phyloP scores from a whole-genome alignment of 345 rosid genomes.

The Zanthoxylum bungeanum region DNA sequence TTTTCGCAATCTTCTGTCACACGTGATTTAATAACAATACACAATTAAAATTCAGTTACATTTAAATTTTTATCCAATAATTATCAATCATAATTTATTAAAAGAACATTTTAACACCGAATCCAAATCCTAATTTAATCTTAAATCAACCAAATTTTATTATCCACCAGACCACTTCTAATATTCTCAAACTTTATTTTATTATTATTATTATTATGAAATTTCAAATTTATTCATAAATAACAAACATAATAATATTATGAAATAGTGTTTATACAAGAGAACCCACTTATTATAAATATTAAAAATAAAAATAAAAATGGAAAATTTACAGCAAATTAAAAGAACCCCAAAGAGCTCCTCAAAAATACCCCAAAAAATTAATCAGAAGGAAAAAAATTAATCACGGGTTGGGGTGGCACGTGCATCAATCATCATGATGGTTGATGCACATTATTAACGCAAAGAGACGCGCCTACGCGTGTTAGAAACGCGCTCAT shows the following conservation, averaged over 20 bases:
- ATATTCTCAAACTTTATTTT: neutral
- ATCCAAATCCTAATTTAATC: too few relatives aligned
- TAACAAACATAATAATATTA: neutral
- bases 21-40: too few relatives aligned
- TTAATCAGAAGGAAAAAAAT: neutral
- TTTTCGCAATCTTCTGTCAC: too few relatives aligned
- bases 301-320: neutral
- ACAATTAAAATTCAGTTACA: too few relatives aligned
- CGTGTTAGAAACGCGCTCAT: constrained; percentile 38
- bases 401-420: neutral
- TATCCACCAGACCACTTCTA: neutral
- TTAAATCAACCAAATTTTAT: neutral
- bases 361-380: neutral
- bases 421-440: neutral
- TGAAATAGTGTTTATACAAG: neutral
- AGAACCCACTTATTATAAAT: constrained; percentile 14
- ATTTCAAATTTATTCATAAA: neutral
- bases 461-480: constrained; percentile 51
- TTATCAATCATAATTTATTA: too few relatives aligned
- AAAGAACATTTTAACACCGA: too few relatives aligned
- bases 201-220: too few relatives aligned
- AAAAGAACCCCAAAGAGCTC: constrained; percentile 6
- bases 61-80: too few relatives aligned
- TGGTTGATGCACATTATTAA: constrained; percentile 21
- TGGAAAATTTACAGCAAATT: constrained; percentile 8